Evolutionary conservation across 176 grass and related monocot species (phyloP).

Genomic region (Microstegium vimineum): DNA sequence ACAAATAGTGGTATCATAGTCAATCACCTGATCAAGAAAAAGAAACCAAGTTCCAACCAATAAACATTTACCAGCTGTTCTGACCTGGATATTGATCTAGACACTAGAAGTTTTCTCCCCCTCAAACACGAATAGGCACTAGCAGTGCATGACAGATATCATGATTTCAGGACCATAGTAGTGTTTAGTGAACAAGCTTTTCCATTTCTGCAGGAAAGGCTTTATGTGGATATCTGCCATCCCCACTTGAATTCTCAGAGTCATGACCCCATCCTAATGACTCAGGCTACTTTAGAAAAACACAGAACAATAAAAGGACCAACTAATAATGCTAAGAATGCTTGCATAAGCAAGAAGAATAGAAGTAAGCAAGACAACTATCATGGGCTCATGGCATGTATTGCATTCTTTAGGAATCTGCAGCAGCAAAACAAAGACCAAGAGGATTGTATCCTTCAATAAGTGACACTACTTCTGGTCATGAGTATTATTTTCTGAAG

Average conservation of each 20-base stretch:
- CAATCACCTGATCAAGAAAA: conserved; percentile 18
- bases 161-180: neutral
- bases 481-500: neutral
- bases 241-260: conserved; percentile 9
- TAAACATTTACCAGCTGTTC: neutral
- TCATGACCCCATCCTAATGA: neutral
- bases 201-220: conserved; percentile 9
- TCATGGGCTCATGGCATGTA: neutral
- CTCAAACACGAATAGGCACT: neutral
- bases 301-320: neutral
- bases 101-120: neutral
- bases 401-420: neutral
- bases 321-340: neutral
- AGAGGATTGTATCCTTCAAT: neutral
- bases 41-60: neutral
- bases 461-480: neutral
- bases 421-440: neutral
- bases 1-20: neutral
- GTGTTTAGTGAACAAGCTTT: neutral
- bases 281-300: neutral
- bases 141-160: conserved; percentile 6
- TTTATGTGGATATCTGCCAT: conserved; percentile 39
- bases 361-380: neutral
- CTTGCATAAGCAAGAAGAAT: neutral
- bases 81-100: conserved; percentile 17